Evolutionary conservation across 305 asterid species (phyloP).

Genomic region (Fraxinus sp.): DNA sequence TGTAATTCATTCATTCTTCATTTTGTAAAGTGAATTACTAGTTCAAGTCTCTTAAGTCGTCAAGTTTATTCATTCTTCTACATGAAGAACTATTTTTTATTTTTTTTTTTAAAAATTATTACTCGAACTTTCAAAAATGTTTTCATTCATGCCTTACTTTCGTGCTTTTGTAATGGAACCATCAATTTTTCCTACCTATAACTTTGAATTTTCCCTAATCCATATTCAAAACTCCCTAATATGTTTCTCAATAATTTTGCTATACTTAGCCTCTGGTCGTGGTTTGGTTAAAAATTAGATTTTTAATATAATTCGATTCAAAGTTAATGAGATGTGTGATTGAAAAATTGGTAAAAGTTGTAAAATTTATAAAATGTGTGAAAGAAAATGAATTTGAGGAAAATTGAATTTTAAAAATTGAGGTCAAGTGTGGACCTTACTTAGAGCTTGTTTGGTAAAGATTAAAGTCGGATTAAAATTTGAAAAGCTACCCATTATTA

Average conservation of each 20-base stretch:
- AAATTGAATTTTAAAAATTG: not conserved
- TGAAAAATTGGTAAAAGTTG: not conserved
- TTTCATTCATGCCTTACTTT: not conserved
- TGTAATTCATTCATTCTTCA: not conserved
- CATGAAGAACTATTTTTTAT: not conserved
- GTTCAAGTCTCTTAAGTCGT: not conserved
- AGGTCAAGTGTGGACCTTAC: too few species aligned
- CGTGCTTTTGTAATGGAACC: not conserved
- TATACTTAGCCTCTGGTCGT: not conserved
- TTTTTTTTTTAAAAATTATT: not conserved
- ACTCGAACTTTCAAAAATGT: not conserved
- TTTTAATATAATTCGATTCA: not conserved
- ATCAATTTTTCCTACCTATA: not conserved
- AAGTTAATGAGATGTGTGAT: not conserved
- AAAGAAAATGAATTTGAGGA: too few species aligned
- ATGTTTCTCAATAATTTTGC: not conserved
- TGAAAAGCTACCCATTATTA: too few species aligned
- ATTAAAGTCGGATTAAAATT: too few species aligned
- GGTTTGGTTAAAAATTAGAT: not conserved
- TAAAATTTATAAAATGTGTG: not conserved
- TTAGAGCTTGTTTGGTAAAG: too few species aligned
- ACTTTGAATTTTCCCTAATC: not conserved
- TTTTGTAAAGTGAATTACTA: not conserved
- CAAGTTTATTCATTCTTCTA: not conserved
- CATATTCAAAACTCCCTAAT: not conserved